Percentiles rank a stretch among this genome's conserved stretches.
phyloP scores from a whole-genome alignment of 305 asterid species.

The Solanum hybrid region DNA sequence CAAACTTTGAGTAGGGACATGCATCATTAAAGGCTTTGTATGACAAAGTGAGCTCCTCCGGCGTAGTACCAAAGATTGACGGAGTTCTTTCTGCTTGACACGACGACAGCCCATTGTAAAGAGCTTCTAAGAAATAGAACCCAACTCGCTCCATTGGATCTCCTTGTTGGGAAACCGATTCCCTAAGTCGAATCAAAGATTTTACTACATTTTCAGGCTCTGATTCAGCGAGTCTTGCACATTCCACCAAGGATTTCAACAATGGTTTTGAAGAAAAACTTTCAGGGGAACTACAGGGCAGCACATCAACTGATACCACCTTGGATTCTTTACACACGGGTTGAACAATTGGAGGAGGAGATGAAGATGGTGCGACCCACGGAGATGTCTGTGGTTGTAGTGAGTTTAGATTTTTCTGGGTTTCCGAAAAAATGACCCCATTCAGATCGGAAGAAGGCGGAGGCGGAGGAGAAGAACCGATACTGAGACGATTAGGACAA shows the following conservation, averaged over 20 bases:
- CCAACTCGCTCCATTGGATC: constrained; percentile 70
- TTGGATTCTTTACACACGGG: constrained; percentile 4
- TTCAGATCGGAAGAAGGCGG: constrained; percentile 51
- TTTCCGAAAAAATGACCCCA: constrained; percentile 46
- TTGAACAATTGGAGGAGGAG: constrained; percentile 13
- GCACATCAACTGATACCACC: constrained; percentile 10
- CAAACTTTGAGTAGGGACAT: constrained; percentile 85
- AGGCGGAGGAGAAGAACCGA: constrained; percentile 25
- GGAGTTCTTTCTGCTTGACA: constrained; percentile 13
- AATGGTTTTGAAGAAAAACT: constrained; percentile 35
- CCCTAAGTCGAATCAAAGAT: constrained; percentile 46
- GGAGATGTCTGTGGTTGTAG: constrained; percentile 22
- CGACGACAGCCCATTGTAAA: constrained; percentile 40
- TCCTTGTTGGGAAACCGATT: constrained; percentile 51
- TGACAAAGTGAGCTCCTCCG: constrained; percentile 64
- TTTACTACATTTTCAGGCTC: constrained; percentile 53
- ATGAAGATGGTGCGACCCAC: constrained; percentile 33
- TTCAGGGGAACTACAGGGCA: constrained; percentile 35
- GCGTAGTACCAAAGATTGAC: constrained; percentile 21
- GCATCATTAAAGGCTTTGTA: constrained; percentile 81
- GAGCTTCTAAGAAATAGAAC: constrained; percentile 67
- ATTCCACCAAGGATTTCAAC: constrained; percentile 45
- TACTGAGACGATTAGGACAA: constrained; percentile 59
- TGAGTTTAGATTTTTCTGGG: constrained; percentile 8
- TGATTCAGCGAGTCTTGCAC: constrained; percentile 53